Evolutionary conservation across 208 protist species (phyloP).

Genomic region (Leishmania martiniquensis): DNA sequence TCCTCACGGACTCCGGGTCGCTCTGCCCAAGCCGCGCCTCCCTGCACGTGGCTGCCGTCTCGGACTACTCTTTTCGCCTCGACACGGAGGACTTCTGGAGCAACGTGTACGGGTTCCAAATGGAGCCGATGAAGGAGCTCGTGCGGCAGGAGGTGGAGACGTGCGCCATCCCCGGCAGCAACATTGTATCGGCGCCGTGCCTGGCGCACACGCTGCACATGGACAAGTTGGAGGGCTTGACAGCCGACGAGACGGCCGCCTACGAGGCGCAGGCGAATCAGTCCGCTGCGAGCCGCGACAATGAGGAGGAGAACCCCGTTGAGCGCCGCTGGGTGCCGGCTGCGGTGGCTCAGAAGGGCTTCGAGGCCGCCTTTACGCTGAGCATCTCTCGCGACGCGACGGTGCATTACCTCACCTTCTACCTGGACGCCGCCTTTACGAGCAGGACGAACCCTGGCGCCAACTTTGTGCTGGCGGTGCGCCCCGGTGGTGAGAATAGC

Average conservation of each 20-base stretch:
- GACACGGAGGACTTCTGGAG: slow-evolving; percentile 92
- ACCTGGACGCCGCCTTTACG: slow-evolving; percentile 79
- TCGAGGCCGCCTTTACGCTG: slow-evolving; percentile 61
- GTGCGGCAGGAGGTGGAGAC: slow-evolving; percentile 82
- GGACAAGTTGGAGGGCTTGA: slow-evolving; percentile 40
- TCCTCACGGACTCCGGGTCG: slow-evolving; percentile 62
- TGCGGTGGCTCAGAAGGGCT: slow-evolving; percentile 47
- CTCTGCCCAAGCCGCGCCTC: slow-evolving; percentile 85
- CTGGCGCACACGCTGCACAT: slow-evolving; percentile 71
- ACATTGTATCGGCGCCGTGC: slow-evolving; percentile 78
- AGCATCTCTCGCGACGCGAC: slow-evolving; percentile 56
- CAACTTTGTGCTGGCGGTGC: slow-evolving; percentile 88
- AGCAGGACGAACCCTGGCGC: slow-evolving; percentile 69
- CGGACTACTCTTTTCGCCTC: slow-evolving; percentile 85
- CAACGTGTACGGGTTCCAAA: slow-evolving; percentile 93
- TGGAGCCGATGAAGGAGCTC: slow-evolving; percentile 91
- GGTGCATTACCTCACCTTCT: slow-evolving; percentile 90
- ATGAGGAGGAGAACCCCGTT: slow-evolving; percentile 58
- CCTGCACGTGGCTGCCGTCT: slow-evolving; percentile 85
- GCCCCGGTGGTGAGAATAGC: slow-evolving; percentile 70
- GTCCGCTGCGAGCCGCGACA: slow-evolving; percentile 22
- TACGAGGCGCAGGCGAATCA: slow-evolving; percentile 41
- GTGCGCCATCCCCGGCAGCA: slow-evolving; percentile 67
- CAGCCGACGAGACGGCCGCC: slow-evolving; percentile 37
- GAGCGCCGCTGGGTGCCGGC: slow-evolving; percentile 45